Percentiles rank a stretch among this genome's conserved stretches.
These are phyloP conservation scores for Panaeolus cyanescens DNA, from an alignment of 768 basidiomycete species.

Conservation along the genomic window DNA sequence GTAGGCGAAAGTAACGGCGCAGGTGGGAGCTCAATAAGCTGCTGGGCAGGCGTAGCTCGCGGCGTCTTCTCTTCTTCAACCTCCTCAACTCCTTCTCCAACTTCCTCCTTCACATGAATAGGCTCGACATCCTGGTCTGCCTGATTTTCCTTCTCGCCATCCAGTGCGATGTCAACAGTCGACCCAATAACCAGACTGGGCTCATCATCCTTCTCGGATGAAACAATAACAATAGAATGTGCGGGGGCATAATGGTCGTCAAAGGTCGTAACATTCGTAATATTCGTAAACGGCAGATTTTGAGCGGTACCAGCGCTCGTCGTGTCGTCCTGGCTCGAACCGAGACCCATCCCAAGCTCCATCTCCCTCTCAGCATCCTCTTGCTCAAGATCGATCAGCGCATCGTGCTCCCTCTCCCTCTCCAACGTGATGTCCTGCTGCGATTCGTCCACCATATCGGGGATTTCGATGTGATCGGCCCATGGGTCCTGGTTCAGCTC, in stretches of 20 bases:
- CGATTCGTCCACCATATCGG: background rate
- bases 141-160: slow-evolving; percentile 7
- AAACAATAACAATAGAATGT: background rate
- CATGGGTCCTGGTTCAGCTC: background rate
- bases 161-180: slow-evolving; percentile 4
- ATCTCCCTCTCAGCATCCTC: slow-evolving; percentile 2
- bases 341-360: background rate
- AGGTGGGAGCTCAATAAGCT: slow-evolving; percentile 7
- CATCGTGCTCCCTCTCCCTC: background rate
- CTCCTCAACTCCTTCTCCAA: slow-evolving; percentile 1
- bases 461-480: background rate
- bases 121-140: slow-evolving; percentile 2
- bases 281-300: background rate
- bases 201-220: background rate
- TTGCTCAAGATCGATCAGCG: background rate
- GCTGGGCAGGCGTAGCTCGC: slow-evolving; percentile 10
- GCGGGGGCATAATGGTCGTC: background rate
- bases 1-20: background rate
- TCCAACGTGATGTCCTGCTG: background rate
- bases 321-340: background rate
- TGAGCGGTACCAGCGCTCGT: background rate
- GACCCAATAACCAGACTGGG: slow-evolving; percentile 2
- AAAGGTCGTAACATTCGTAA: background rate
- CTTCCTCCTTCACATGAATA: background rate
- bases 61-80: slow-evolving; percentile 17